Percentiles rank a stretch among this genome's conserved stretches.
phyloP scores from a whole-genome alignment of 768 basidiomycete genomes.

The Tricholoma terreum region DNA sequence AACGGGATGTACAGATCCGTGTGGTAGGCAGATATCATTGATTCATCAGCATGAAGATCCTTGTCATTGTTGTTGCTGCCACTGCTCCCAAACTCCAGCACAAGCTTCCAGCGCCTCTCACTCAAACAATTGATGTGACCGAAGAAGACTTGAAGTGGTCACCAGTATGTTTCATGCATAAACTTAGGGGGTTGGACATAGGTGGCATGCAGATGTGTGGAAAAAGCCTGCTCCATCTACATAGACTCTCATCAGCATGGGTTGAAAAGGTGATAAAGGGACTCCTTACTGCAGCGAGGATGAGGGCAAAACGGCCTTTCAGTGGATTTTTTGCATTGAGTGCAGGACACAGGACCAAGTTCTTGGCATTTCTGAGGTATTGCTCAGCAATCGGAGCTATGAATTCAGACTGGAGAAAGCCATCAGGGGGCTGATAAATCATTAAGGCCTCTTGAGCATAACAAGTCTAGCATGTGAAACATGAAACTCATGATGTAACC shows the following conservation, averaged over 20 bases:
- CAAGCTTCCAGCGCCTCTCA: no score
- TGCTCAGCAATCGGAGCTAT: background rate
- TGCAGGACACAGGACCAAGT: background rate
- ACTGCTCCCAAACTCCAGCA: no score
- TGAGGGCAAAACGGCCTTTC: constrained; percentile 4
- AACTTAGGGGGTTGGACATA: background rate
- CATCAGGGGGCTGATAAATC: constrained; percentile 3
- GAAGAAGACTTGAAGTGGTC: background rate
- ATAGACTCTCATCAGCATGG: no score
- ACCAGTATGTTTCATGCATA: background rate
- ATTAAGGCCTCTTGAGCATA: background rate
- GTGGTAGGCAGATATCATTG: no score
- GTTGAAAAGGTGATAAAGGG: background rate
- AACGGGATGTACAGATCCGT: no score
- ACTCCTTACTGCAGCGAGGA: constrained; percentile 1
- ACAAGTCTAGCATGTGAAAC: background rate
- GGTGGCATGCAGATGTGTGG: background rate
- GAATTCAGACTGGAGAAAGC: constrained; percentile 3
- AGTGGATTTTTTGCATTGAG: constrained; percentile 2
- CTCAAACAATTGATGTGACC: background rate
- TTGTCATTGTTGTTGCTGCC: no score
- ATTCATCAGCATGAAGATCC: no score
- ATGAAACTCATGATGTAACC: background rate
- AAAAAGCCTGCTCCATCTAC: background rate
- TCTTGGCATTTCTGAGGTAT: background rate